Conservation (phyloP, 805 yeast species). For the Pichia nakasei region DNA sequence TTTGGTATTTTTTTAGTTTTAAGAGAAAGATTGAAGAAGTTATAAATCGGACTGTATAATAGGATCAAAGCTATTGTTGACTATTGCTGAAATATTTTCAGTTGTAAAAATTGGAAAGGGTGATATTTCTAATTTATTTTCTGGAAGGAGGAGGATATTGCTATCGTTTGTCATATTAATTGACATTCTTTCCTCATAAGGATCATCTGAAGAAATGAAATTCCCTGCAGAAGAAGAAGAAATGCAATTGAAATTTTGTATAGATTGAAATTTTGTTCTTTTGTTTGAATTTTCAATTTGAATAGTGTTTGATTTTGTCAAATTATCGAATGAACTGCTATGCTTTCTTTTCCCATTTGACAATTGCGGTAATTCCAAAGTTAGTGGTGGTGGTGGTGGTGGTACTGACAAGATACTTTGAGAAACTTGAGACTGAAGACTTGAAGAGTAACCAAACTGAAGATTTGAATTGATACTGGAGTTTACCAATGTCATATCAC, state of each 20-base stretch:
- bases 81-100: neutral
- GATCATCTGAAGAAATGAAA: neutral
- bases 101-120: constrained; percentile 1
- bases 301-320: neutral
- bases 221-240: neutral
- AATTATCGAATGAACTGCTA: neutral
- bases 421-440: too few species aligned
- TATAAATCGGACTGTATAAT: constrained; percentile 1
- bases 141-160: too few species aligned
- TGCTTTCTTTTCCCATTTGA: neutral
- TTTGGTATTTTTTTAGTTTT: too few species aligned
- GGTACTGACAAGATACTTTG: too few species aligned
- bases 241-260: neutral
- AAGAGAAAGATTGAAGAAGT: too few species aligned
- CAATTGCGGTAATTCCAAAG: neutral
- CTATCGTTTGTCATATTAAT: too few species aligned
- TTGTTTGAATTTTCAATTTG: neutral
- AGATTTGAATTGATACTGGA: neutral
- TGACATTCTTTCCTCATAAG: neutral
- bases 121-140: too few species aligned
- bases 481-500: neutral
- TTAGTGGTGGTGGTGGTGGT: neutral
- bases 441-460: too few species aligned
- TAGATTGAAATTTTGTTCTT: neutral
- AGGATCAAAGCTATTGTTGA: constrained; percentile 4